Evolutionary conservation across 352 stramenopile genomes (phyloP), one percentile per base, ranked within the genome.

Genomic region (Pythium biforme): DNA sequence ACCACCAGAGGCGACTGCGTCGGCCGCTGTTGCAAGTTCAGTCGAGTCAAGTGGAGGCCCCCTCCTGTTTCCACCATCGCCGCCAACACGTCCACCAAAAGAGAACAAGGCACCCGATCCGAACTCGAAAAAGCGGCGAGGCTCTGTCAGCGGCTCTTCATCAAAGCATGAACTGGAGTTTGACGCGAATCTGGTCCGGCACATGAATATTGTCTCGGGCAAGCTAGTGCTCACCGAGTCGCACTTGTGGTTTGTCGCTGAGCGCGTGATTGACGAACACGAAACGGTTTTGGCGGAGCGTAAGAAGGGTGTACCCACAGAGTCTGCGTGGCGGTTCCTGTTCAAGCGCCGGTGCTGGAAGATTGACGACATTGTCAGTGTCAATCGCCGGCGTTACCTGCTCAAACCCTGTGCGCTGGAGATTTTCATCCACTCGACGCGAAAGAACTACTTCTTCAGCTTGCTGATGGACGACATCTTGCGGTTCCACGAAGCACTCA

Each of bases 401-500:
- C 72, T 95, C 33, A 92, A 92, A 48, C 74, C 83, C 0, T 92
- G 79, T 9, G 86, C 86, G 1, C 59, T 95, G 40, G 86, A 95
- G 62, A 66, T 94, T 50, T 94, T 93, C 64, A 81, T 94, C 56
- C 72, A 77, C n/a, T 92, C 81, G 15, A 90, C 73, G 11, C 79
- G 81, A n/a, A 92, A 92, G 50, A 93, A 90, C 50, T 93, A 90
- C 57, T 92, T 95, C 50, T 93, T 95, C 60, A 90, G 83, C 64
- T 27, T 94, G n/a, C 29, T 58, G 0, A 72, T 74, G 26, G 74
- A 81, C 23, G 77, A 91, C 49, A 64, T 92, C 19, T 46, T 63
- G 0, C 29, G 64, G n/a, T 88, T 93, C 47, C 80, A 93, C 66
- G 74, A 90, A 33, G 76, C 74, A 6, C 69, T 95, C 23, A 88